Conservation (phyloP, 371 early-diverging fungal genomes). For the Rhizopus arrhizus region DNA sequence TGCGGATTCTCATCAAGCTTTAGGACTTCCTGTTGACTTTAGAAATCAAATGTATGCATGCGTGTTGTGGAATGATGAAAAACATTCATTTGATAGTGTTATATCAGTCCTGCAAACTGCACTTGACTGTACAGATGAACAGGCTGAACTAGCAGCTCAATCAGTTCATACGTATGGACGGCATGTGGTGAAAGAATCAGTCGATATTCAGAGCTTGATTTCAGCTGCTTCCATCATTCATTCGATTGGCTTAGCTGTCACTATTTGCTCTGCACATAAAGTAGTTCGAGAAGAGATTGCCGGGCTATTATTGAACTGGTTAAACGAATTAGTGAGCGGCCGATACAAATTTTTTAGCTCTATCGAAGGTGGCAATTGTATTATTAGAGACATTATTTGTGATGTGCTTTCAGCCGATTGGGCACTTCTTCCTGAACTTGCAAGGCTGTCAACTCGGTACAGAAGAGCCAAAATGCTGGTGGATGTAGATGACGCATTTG, state of each 20-base stretch:
- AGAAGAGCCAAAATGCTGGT: slow-evolving; percentile 38
- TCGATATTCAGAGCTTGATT: slow-evolving; percentile 45
- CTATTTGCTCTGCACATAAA: slow-evolving; percentile 80
- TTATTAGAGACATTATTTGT: slow-evolving; percentile 69
- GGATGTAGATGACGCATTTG: slow-evolving; percentile 26
- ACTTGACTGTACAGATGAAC: slow-evolving; percentile 54
- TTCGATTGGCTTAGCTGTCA: slow-evolving; percentile 75
- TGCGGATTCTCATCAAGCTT: slow-evolving; percentile 36
- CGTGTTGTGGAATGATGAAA: slow-evolving; percentile 96
- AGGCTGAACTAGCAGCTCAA: slow-evolving; percentile 34
- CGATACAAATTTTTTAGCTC: slow-evolving; percentile 57
- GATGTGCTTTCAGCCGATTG: slow-evolving; percentile 70
- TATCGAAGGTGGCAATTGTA: slow-evolving; percentile 44
- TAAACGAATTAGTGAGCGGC: slow-evolving; percentile 70
- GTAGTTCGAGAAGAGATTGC: slow-evolving; percentile 82
- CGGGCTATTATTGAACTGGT: slow-evolving; percentile 75
- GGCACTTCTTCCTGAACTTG: slow-evolving; percentile 44
- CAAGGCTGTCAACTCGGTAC: slow-evolving; percentile 38
- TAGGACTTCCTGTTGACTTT: slow-evolving; percentile 42
- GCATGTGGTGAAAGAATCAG: slow-evolving; percentile 69
- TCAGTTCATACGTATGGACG: slow-evolving; percentile 69
- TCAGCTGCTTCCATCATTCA: slow-evolving; percentile 44
- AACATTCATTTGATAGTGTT: slow-evolving; percentile 90
- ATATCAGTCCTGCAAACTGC: slow-evolving; percentile 75
- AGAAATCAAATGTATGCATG: slow-evolving; percentile 52